Evolutionary conservation across 2,329 filamentous ascomycete species (phyloP).

Genomic region (Basipetospora sp.): DNA sequence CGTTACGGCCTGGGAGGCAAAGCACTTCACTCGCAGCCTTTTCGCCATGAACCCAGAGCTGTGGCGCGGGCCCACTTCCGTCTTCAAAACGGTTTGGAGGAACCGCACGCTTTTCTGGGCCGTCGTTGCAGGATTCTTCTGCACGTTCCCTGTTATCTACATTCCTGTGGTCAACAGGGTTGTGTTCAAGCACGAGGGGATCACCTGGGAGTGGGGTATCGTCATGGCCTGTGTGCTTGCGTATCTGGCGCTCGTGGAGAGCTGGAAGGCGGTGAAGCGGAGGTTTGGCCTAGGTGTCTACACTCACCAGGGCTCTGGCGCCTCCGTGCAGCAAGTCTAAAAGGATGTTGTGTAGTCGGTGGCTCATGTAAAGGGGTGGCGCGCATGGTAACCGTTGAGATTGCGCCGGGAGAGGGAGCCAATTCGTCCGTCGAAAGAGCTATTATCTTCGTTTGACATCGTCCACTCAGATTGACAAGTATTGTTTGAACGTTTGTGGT

Average conservation of each 20-base stretch:
- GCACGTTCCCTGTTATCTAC: slow-evolving; percentile 50
- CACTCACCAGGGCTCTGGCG: too few relatives aligned
- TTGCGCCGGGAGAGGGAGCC: too few relatives aligned
- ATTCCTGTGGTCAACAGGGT: slow-evolving; percentile 49
- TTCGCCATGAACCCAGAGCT: slow-evolving; percentile 49
- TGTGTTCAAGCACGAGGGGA: slow-evolving; percentile 56
- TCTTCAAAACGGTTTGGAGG: slow-evolving; percentile 48
- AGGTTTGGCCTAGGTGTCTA: slow-evolving; percentile 20
- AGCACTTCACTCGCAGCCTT: slow-evolving; percentile 54
- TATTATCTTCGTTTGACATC: too few relatives aligned
- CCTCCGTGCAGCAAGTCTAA: too few relatives aligned
- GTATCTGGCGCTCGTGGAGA: slow-evolving; percentile 50
- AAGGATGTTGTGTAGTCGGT: too few relatives aligned
- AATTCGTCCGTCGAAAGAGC: too few relatives aligned
- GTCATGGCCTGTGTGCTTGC: slow-evolving; percentile 43
- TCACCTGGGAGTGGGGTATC: slow-evolving; percentile 60
- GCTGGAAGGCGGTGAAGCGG: slow-evolving; percentile 56
- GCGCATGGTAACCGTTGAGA: too few relatives aligned
- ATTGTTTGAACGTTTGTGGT: too few relatives aligned
- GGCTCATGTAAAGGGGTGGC: too few relatives aligned
- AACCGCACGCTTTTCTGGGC: slow-evolving; percentile 56
- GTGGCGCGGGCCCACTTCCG: slow-evolving; percentile 32
- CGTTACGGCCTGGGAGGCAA: slow-evolving; percentile 61
- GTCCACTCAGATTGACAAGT: too few relatives aligned
- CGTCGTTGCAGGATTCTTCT: slow-evolving; percentile 43